phyloP scores from a whole-genome alignment of 805 yeast species.

The Candida chilensis region DNA sequence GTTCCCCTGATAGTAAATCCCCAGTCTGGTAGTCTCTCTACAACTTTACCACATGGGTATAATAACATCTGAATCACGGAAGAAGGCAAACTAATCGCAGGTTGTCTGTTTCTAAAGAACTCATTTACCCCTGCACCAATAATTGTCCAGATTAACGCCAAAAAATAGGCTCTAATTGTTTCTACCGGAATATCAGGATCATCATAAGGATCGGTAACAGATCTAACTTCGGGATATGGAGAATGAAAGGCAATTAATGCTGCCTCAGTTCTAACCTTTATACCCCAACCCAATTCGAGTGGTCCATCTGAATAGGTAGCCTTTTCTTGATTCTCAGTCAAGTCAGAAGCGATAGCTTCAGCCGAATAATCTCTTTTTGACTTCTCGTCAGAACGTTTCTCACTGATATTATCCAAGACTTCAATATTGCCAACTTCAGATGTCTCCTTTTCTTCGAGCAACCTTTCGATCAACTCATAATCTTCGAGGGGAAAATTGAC shows the following conservation, averaged over 20 bases:
- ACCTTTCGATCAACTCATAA: constrained; percentile 12
- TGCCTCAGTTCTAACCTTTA: too few species aligned
- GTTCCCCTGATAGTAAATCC: constrained; percentile 13
- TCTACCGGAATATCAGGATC: constrained; percentile 39
- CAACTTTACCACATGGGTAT: constrained; percentile 29
- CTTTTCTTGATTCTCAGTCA: too few species aligned
- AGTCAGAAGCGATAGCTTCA: too few species aligned
- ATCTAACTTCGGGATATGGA: constrained; percentile 60
- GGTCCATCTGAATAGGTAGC: too few species aligned
- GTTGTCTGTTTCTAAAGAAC: constrained; percentile 47
- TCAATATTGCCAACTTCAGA: background rate
- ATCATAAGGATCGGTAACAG: constrained; percentile 52
- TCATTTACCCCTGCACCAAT: constrained; percentile 48
- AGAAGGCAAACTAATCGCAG: constrained; percentile 32
- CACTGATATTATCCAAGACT: constrained; percentile 1
- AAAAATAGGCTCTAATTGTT: constrained; percentile 45
- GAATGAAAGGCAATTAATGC: constrained; percentile 32
- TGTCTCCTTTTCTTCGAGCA: constrained; percentile 4
- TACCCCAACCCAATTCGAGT: too few species aligned
- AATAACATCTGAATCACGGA: constrained; percentile 36
- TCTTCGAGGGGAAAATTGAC: constrained; percentile 21
- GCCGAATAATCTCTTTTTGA: too few species aligned
- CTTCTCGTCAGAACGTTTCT: constrained; percentile 3
- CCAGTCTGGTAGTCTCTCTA: constrained; percentile 4
- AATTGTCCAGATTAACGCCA: constrained; percentile 42